Base-by-base conservation (phyloP, 148 eudicot genomes). In the Spergularia marina region DNA sequence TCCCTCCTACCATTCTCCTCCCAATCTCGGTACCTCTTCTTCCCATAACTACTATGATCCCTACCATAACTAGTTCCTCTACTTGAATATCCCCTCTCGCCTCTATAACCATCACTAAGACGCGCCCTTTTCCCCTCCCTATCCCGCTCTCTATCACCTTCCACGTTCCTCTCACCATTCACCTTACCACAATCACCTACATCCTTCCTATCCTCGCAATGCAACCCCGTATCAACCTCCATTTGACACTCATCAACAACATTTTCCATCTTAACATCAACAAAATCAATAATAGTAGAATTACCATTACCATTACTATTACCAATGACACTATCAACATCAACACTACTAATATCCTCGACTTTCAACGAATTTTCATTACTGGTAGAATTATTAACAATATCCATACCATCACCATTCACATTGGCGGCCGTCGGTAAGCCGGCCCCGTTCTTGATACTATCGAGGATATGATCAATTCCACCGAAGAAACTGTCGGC, bases 381-480 rank as follows among this genome's bases (percentile, higher is more conserved):
- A 57, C 51, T 20, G 67, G 23, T 30, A 30, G 14, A 20, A 70
- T 6, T 10, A 36, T 12, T 18, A 71, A 53, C 71, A 70, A 36
- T 58, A 57, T 68, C 76, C 61, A 62, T 52, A 75, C 56, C 82
- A 49, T 67, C 67, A 25, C 69, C 70, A 65, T 36, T n/a, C 12
- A 21, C 52, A 61, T 63, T 71, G 53, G 73, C 36, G 36, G 36
- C 36, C 36, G 36, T 53, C 75, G 84, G 71, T 78, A 84, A 84
- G 17, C 85, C 86, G 10, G 72, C 78, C 9, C 89, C 88, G 34
- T 85, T 86, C 70, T 84, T 89, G 9, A 91, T 87, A 75, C 84
- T 82, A 68, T 89, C 92, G 34, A 89, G 84, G 79, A 93, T 86
- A 65, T 75, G 86, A 85, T 94, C 90, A 74, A 89, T 87, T 30